Percentiles rank a stretch among this genome's conserved stretches.
Conservation (phyloP, 2,329 filamentous ascomycete genomes). For the Aureobasidium sp. region DNA sequence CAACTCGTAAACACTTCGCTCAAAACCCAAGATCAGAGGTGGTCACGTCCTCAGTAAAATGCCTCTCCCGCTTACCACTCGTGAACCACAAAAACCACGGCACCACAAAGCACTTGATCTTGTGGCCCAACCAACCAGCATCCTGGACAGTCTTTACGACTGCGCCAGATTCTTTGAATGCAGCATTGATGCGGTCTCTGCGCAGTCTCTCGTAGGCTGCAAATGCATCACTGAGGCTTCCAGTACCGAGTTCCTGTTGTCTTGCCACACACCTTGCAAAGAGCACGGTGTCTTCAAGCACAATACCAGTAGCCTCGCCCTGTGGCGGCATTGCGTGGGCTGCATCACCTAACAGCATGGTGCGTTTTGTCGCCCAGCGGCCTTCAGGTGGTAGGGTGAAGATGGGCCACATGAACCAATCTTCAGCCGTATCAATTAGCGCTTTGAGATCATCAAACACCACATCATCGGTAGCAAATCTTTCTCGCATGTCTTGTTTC, state of each 20-base stretch:
- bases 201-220: constrained; percentile 42
- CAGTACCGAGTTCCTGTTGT: constrained; percentile 36
- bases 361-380: constrained; percentile 39
- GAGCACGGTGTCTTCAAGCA: constrained; percentile 47
- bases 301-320: constrained; percentile 45
- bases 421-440: constrained; percentile 36
- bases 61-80: constrained; percentile 33
- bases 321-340: constrained; percentile 47
- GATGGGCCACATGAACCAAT: constrained; percentile 41
- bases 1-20: neutral
- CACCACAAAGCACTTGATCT: constrained; percentile 39
- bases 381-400: constrained; percentile 39
- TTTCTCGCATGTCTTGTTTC: constrained; percentile 34
- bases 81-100: constrained; percentile 44
- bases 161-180: constrained; percentile 41
- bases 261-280: constrained; percentile 39
- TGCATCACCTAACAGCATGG: constrained; percentile 41
- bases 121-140: constrained; percentile 39
- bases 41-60: constrained; percentile 42
- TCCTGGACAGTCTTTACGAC: constrained; percentile 40
- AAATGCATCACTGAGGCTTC: constrained; percentile 39
- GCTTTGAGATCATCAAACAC: constrained; percentile 30
- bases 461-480: constrained; percentile 36
- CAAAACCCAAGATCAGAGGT: constrained; percentile 31
- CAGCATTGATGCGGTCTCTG: constrained; percentile 37